Conservation (phyloP, 2,329 filamentous ascomycete species). For the Penicillium sp. region DNA sequence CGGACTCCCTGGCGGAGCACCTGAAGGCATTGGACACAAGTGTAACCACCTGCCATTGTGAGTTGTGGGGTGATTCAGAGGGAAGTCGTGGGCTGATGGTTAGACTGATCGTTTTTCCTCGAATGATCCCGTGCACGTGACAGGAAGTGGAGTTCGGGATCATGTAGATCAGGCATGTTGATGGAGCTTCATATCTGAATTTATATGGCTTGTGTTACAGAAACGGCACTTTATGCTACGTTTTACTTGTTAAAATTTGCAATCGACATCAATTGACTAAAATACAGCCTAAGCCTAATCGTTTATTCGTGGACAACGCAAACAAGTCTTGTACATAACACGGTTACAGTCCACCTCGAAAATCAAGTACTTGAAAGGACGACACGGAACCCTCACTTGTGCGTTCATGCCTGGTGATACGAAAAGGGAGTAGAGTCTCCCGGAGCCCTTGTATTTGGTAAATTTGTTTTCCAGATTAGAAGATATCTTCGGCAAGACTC, state of each 20-base stretch:
- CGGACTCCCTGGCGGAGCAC: slow-evolving; percentile 33
- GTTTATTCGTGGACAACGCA: slow-evolving; percentile 14
- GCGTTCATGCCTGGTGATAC: background rate
- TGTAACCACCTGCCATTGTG: slow-evolving; percentile 42
- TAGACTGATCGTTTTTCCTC: slow-evolving; percentile 13
- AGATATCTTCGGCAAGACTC: slow-evolving; percentile 74
- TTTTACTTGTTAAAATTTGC: background rate
- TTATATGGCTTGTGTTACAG: no score
- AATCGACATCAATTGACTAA: background rate
- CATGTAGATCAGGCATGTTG: background rate
- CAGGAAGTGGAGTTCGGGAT: background rate
- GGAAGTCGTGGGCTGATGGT: slow-evolving; percentile 1
- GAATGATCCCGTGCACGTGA: slow-evolving; percentile 17
- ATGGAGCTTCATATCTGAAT: background rate
- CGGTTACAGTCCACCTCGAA: background rate
- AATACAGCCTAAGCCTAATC: background rate
- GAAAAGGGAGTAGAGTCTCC: background rate
- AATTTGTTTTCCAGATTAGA: slow-evolving; percentile 38
- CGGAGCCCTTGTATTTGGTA: background rate
- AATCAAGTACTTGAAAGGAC: background rate
- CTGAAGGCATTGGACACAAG: slow-evolving; percentile 42
- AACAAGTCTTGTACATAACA: slow-evolving; percentile 14
- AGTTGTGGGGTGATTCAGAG: slow-evolving; percentile 8
- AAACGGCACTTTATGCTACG: background rate
- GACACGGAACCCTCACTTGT: background rate